Evolutionary conservation across 2,329 filamentous ascomycete species (phyloP), one percentile per base, ranked within the genome.

Genomic region (Cordyceps cicadae): DNA sequence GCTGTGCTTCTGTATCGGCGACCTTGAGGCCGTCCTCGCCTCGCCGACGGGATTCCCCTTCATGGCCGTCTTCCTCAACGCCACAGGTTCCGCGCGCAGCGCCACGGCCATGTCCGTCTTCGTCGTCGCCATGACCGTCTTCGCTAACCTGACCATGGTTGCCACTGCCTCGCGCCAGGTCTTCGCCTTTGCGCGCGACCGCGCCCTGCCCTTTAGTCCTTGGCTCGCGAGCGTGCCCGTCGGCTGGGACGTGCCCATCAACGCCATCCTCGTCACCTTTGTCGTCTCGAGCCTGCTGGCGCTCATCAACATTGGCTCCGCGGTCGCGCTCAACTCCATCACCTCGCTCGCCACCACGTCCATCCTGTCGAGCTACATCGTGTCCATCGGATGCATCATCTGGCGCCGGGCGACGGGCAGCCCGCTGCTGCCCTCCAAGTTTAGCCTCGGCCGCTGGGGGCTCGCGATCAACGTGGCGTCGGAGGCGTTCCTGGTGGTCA

Each of bases 281-380:
- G 70, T 73, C 4, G 74, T 76, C 32, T 79, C 79, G 1, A 66
- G 70, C 11, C 67, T 79, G 9, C 70, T 81, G 8, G 75, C 75
- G 0, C 70, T 81, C 59, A 81, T 82, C 71, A 80, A 79, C 68
- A 76, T 82, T 60, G 79, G 77, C 45, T 81, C 76, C n/a, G 70
- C 74, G 2, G 74, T 75, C 7, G 81, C 79, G 5, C 81, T 83
- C 68, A 79, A 82, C 65, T 79, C 77, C 60, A 76, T 83, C 63
- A 74, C 79, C n/a, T 81, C 79, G 1, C 72, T 84, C 14, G 76
- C 76, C 29, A 73, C 81, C 55, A 77, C 74, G 39, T 76, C 78
- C 1, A 74, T 83, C 17, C 77, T 82, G 54, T 75, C 75, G 21
- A 80, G 78, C 19, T 83, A 83, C 65, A 74, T 82, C 58, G 72